Evolutionary conservation across 257 asterid species (phyloP).

Genomic region (Paulownia fortunei): DNA sequence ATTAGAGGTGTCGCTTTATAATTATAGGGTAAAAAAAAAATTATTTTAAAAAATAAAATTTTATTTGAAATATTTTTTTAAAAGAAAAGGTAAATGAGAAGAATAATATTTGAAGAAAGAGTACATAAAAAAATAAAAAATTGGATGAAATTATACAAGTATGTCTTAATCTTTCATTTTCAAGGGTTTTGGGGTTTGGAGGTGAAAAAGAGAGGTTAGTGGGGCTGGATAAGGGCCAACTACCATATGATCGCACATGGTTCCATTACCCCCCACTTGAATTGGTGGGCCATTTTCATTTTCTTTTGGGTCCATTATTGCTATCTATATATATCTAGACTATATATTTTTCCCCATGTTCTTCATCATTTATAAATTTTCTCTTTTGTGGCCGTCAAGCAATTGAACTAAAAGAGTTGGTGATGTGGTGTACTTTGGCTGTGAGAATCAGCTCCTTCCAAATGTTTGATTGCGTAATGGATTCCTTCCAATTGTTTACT

Average conservation of each 20-base stretch:
- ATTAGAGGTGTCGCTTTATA: no score
- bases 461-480: no score
- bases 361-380: not conserved
- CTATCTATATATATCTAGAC: not conserved
- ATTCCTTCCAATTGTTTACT: no score
- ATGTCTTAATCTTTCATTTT: conserved; percentile 46
- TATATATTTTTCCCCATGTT: not conserved
- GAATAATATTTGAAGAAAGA: not conserved
- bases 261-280: conserved; percentile 60
- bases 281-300: conserved; percentile 39
- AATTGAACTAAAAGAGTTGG: conserved; percentile 3
- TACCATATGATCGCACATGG: conserved; percentile 97
- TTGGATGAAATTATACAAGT: not conserved
- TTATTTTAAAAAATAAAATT: not conserved
- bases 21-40: no score
- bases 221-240: conserved; percentile 77
- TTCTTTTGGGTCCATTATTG: conserved; percentile 37
- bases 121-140: not conserved
- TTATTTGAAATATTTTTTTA: not conserved
- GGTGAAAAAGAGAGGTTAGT: conserved; percentile 48
- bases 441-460: no score
- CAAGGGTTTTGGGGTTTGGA: conserved; percentile 41
- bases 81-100: no score
- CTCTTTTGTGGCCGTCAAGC: not conserved
- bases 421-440: conserved; percentile 20